Base-by-base conservation (phyloP, 2,329 filamentous ascomycete genomes). In the Thielaviopsis populi region DNA sequence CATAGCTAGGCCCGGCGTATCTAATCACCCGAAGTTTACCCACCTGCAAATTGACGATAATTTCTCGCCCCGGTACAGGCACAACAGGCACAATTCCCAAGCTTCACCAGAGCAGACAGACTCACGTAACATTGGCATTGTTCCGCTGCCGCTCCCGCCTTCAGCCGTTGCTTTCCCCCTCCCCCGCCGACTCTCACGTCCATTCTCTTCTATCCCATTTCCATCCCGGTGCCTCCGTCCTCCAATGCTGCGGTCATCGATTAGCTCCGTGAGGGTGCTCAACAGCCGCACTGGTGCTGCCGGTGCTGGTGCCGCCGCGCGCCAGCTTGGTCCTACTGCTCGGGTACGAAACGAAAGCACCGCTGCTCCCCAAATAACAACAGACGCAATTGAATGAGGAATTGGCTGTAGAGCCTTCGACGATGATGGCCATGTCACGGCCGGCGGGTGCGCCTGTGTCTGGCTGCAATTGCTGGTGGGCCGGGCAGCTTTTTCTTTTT, bases 241-340 rank as follows among this genome's bases (percentile, higher is more conserved):
- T 53, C 22, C 22, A 78, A 86, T 86, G 83, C 80, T 86, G 81
- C 83, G 83, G 78, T 82, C 81, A 74, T 85, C 83, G 75, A 76
- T 86, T 77, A 82, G 79, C 77, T 83, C 83, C 74, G 80, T 80
- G 72, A 82, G 78, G 78, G 77, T 79, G 71, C 75, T 84, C 73
- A 77, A 63, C 50, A 63, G 61, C 61, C 53, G 61, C 53, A 53
- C 50, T 58, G 61, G 50, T 58, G 70, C 76, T 73, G 76, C 76
- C 73, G 77, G 79, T 70, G 75, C 76, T 72, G 76, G 76, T 69
- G 75, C 75, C 73, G 64, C 54, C 61, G 61, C 33, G 56, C 64
- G 46, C 40, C 64, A 66, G 61, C 54, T 66, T 11, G 53, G 64
- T n/a, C 48, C 64, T 56, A 59, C 62, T 61, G 43, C 59, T n/a